Conservation (phyloP, 2,329 filamentous ascomycete genomes). For the Aspergillus fumigatus region DNA sequence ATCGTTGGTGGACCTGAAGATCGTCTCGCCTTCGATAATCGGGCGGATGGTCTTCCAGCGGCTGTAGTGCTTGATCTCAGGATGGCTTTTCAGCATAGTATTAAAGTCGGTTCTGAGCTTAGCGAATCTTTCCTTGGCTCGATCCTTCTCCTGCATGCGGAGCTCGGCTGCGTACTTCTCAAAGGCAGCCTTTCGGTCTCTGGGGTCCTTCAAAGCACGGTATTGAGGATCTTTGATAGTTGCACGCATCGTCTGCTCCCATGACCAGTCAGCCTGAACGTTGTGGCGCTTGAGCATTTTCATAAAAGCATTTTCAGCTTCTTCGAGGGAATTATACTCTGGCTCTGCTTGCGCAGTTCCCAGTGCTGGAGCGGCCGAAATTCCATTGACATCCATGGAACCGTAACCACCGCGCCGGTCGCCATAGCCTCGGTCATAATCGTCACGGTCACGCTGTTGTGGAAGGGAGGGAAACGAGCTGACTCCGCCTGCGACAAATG, state of each 20-base stretch:
- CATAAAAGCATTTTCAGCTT: slow-evolving; percentile 87
- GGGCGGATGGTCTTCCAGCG: slow-evolving; percentile 94
- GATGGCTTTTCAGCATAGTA: slow-evolving; percentile 92
- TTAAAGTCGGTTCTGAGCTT: slow-evolving; percentile 93
- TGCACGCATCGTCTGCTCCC: slow-evolving; percentile 81
- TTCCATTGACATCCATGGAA: slow-evolving; percentile 37
- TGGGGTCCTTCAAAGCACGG: slow-evolving; percentile 86
- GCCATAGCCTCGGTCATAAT: slow-evolving; percentile 42
- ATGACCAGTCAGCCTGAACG: slow-evolving; percentile 87
- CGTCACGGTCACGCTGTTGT: slow-evolving; percentile 45
- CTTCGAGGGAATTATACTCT: slow-evolving; percentile 73
- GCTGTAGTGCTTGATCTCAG: slow-evolving; percentile 95
- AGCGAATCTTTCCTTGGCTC: slow-evolving; percentile 83
- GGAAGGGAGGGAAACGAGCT: slow-evolving; percentile 40
- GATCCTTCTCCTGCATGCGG: slow-evolving; percentile 87
- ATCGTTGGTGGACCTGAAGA: slow-evolving; percentile 85
- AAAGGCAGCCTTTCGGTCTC: slow-evolving; percentile 83
- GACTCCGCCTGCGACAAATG: slow-evolving; percentile 58
- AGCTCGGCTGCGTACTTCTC: slow-evolving; percentile 93
- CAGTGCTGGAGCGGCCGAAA: slow-evolving; percentile 34
- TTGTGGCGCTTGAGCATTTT: slow-evolving; percentile 82
- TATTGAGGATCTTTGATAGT: slow-evolving; percentile 90
- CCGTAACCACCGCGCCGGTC: slow-evolving; percentile 48
- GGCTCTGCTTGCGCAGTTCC: slow-evolving; percentile 56
- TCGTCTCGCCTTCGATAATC: slow-evolving; percentile 91